These are phyloP conservation scores for Elymus sibiricus DNA, from an alignment of 176 grass and related monocot genomes.

Conservation along the genomic window DNA sequence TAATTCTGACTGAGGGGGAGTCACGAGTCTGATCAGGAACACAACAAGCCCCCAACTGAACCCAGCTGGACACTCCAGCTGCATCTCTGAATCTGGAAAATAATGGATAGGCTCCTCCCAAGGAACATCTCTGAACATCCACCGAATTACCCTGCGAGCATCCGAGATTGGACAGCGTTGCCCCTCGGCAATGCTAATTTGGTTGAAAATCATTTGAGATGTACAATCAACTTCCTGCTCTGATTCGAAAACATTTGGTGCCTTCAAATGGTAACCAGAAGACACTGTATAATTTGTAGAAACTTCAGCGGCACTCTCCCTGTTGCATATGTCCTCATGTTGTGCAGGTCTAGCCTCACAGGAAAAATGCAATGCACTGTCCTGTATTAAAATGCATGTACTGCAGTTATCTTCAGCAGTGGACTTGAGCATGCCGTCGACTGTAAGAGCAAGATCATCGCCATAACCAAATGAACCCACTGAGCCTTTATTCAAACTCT, in stretches of 20 bases:
- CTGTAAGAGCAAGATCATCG: conserved; percentile 20
- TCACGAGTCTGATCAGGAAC: too few relatives aligned
- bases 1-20: too few relatives aligned
- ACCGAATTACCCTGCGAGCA: too few relatives aligned
- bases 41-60: too few relatives aligned
- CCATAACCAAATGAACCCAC: too few relatives aligned
- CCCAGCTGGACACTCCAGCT: too few relatives aligned
- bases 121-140: too few relatives aligned
- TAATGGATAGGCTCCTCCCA: too few relatives aligned
- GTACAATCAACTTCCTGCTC: conserved; percentile 21
- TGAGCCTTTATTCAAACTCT: too few relatives aligned
- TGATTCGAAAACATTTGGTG: conserved; percentile 1
- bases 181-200: conserved; percentile 18
- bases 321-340: conserved; percentile 20
- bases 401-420: background rate
- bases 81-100: too few relatives aligned
- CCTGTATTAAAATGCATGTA: background rate
- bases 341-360: conserved; percentile 3
- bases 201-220: conserved; percentile 12
- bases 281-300: conserved; percentile 18
- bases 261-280: conserved; percentile 22
- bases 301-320: conserved; percentile 1
- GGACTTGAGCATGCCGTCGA: background rate
- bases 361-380: conserved; percentile 19
- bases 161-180: conserved; percentile 8